Evolutionary conservation across 208 protist species (phyloP).

Genomic region (Lotmaria passim): DNA sequence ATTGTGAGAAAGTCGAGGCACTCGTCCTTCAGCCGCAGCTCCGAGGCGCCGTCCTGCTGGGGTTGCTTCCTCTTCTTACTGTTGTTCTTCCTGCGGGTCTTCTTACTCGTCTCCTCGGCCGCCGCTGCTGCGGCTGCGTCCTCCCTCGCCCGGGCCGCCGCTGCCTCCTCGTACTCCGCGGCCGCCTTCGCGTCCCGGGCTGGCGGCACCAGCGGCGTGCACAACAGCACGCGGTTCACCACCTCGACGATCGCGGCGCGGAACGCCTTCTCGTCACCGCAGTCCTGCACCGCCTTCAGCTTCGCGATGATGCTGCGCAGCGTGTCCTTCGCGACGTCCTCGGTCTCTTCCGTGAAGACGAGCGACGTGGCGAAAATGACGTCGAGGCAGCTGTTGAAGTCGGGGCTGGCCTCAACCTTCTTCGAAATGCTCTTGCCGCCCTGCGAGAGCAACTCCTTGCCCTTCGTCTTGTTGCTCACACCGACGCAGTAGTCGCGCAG

Average conservation of each 20-base stretch:
- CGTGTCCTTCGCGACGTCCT: conserved; percentile 31
- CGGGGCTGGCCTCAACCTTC: conserved; percentile 21
- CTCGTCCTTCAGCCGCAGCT: conserved; percentile 33
- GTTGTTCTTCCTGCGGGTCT: not conserved
- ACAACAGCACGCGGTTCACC: conserved; percentile 52
- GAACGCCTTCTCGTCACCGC: conserved; percentile 39
- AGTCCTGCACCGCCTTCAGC: conserved; percentile 37
- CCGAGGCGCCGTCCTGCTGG: not conserved
- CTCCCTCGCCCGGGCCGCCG: not conserved
- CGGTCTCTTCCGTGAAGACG: conserved; percentile 30
- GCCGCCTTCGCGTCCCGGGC: conserved; percentile 14
- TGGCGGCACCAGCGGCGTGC: conserved; percentile 42
- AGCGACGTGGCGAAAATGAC: conserved; percentile 40
- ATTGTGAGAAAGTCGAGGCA: conserved; percentile 45
- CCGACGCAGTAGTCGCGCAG: conserved; percentile 38
- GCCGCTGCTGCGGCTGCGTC: not conserved
- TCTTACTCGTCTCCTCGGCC: not conserved
- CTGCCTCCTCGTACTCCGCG: conserved; percentile 14
- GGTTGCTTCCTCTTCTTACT: not conserved
- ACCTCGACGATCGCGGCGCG: conserved; percentile 39
- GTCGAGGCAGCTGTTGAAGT: conserved; percentile 39
- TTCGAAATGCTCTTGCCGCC: conserved; percentile 23
- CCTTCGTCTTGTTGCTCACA: conserved; percentile 24
- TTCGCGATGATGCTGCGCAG: conserved; percentile 34
- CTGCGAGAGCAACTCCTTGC: conserved; percentile 31